Evolutionary conservation across 2,329 filamentous ascomycete species (phyloP).

Genomic region (Neodidymelliopsis sp.): DNA sequence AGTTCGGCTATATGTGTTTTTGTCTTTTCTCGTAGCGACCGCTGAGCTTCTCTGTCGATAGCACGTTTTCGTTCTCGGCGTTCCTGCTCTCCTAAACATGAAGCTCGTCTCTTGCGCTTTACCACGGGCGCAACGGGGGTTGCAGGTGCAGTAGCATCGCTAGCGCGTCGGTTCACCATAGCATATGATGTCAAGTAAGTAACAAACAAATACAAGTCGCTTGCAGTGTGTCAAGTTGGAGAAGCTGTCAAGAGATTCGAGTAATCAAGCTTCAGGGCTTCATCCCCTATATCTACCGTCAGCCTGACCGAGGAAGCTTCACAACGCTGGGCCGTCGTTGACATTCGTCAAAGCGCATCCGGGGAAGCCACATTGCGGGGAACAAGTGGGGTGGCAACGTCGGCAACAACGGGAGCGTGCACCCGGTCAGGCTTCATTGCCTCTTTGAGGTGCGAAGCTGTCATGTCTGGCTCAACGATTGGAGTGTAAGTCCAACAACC

Average conservation of each 20-base stretch:
- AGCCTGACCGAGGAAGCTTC: background rate
- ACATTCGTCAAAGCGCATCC: constrained; percentile 9
- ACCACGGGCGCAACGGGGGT: constrained; percentile 35
- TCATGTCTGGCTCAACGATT: constrained; percentile 6
- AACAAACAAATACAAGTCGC: constrained; percentile 20
- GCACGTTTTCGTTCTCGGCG: constrained; percentile 45
- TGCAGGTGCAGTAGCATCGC: constrained; percentile 31
- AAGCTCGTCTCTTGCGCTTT: constrained; percentile 45
- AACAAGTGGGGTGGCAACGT: constrained; percentile 25
- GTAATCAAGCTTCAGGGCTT: constrained; percentile 4
- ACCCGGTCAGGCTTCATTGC: constrained; percentile 3
- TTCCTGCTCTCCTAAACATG: constrained; percentile 47
- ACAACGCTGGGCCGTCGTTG: background rate
- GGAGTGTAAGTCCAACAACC: background rate
- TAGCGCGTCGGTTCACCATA: constrained; percentile 38
- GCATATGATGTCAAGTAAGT: constrained; percentile 17
- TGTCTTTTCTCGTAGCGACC: constrained; percentile 47
- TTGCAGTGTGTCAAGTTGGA: constrained; percentile 12
- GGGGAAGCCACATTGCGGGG: constrained; percentile 34
- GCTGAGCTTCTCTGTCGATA: constrained; percentile 47
- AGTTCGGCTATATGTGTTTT: constrained; percentile 49
- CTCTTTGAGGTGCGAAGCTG: background rate
- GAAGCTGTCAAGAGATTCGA: constrained; percentile 21
- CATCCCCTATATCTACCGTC: constrained; percentile 15
- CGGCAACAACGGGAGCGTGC: constrained; percentile 3